A percentile compares a stretch with the other conserved stretches of the same genome.
Conservation (phyloP, 2,329 filamentous ascomycete genomes). For the Neophaeococcomyces aloes region DNA sequence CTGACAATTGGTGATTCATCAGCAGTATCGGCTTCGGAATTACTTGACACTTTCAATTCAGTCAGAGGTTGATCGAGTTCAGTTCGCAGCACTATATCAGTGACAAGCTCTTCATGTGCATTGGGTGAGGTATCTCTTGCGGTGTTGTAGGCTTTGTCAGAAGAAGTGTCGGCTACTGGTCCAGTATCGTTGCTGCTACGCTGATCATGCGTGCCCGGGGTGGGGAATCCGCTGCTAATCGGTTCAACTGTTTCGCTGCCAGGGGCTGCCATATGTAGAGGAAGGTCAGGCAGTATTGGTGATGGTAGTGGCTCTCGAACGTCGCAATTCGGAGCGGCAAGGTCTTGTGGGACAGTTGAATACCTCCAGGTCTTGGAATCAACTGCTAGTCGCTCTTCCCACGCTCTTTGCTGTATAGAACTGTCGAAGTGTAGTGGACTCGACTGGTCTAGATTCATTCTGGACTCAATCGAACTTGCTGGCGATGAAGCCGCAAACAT, state of each 20-base stretch:
- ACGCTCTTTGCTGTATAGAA: background rate
- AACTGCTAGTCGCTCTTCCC: background rate
- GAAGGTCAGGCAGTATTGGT: conserved; percentile 15
- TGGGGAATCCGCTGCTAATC: conserved; percentile 21
- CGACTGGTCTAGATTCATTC: conserved; percentile 5
- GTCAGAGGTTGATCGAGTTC: conserved; percentile 17
- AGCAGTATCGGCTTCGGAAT: conserved; percentile 10
- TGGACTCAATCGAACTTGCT: conserved; percentile 19
- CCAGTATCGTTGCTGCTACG: background rate
- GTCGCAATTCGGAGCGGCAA: conserved; percentile 18
- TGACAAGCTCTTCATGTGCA: background rate
- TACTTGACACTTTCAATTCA: conserved; percentile 12
- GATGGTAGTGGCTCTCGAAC: conserved; percentile 22
- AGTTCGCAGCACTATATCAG: background rate
- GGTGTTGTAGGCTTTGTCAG: background rate
- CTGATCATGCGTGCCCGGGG: conserved; percentile 7
- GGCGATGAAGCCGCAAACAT: conserved; percentile 20
- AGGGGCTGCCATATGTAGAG: background rate
- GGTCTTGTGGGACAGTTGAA: conserved; percentile 16
- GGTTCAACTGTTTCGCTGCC: conserved; percentile 11
- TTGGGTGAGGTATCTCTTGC: too few species aligned
- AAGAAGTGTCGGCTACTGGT: background rate
- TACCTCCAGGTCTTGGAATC: conserved; percentile 18
- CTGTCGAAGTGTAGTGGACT: background rate
- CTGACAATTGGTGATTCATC: conserved; percentile 16